Percentiles rank a stretch among this genome's conserved stretches.
Evolutionary conservation across 2,329 filamentous ascomycete genomes (phyloP).

Genomic region (Phyllosticta citriasiana): DNA sequence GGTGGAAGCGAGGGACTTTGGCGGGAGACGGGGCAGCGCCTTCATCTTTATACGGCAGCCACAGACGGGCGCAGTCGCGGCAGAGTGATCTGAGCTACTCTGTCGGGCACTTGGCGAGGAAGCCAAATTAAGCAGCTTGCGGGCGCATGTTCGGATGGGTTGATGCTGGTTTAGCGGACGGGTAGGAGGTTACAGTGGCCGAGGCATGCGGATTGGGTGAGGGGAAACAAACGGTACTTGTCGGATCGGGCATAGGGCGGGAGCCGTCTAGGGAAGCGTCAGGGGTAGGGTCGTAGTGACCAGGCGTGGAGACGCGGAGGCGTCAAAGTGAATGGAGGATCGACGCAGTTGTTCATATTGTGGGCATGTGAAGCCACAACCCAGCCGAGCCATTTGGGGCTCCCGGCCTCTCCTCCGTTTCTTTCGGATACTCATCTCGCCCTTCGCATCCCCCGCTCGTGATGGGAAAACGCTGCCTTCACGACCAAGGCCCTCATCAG

Average conservation of each 20-base stretch:
- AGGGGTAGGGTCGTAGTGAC: neutral
- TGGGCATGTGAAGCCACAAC: neutral
- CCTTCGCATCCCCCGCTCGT: neutral
- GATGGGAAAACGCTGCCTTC: neutral
- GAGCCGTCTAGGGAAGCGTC: conserved; percentile 4
- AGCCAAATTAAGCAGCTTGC: neutral
- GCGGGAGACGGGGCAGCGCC: neutral
- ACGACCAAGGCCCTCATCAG: neutral
- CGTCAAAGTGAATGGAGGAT: conserved; percentile 1
- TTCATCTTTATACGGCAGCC: neutral
- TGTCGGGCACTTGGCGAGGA: neutral
- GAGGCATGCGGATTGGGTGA: neutral
- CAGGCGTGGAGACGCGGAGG: neutral
- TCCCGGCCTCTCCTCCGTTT: neutral
- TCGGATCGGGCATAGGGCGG: neutral
- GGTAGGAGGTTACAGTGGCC: neutral
- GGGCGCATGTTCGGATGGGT: neutral
- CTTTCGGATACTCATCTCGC: neutral
- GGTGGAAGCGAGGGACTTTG: neutral
- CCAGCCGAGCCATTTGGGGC: neutral
- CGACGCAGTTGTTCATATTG: neutral
- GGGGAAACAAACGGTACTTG: conserved; percentile 2
- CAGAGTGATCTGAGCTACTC: neutral
- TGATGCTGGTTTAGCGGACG: neutral
- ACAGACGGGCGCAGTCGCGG: neutral